These are phyloP conservation scores for Flaveria ramosissima DNA, from an alignment of 129 eudicot genomes.

Conservation along the genomic window DNA sequence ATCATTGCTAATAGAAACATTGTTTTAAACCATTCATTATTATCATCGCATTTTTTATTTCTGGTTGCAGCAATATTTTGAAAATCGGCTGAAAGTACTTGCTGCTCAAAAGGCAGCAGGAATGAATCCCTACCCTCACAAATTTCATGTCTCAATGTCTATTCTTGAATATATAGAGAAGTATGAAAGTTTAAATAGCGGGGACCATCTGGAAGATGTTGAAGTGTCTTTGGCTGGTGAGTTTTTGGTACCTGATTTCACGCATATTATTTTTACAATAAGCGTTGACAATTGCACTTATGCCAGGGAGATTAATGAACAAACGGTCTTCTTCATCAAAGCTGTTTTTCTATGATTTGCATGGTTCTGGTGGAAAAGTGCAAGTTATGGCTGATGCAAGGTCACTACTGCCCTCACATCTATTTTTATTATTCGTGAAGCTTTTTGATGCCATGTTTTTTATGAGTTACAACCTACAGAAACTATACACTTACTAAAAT, in stretches of 20 bases:
- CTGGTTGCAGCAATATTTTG: constrained; percentile 81
- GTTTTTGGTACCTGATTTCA: background rate
- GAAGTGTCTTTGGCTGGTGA: constrained; percentile 77
- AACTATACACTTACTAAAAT: constrained; percentile 1
- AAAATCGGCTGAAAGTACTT: constrained; percentile 71
- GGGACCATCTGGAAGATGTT: constrained; percentile 73
- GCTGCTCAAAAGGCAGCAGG: constrained; percentile 75
- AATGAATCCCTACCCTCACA: constrained; percentile 86
- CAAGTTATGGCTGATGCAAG: constrained; percentile 97
- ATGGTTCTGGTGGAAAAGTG: constrained; percentile 84
- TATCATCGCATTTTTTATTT: background rate
- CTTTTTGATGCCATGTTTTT: background rate
- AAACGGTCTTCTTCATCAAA: constrained; percentile 80
- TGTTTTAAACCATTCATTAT: background rate
- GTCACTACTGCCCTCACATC: constrained; percentile 30
- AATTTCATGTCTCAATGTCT: constrained; percentile 53
- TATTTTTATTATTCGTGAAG: background rate
- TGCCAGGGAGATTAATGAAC: constrained; percentile 78
- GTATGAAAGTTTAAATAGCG: constrained; percentile 57
- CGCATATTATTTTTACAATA: background rate
- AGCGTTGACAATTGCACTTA: constrained; percentile 15
- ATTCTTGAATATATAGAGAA: constrained; percentile 59
- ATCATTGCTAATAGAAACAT: background rate
- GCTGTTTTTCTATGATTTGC: constrained; percentile 83
- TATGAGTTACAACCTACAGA: constrained; percentile 19